Base-by-base conservation (phyloP, 148 eudicot genomes). In the Persicaria tinctoria region DNA sequence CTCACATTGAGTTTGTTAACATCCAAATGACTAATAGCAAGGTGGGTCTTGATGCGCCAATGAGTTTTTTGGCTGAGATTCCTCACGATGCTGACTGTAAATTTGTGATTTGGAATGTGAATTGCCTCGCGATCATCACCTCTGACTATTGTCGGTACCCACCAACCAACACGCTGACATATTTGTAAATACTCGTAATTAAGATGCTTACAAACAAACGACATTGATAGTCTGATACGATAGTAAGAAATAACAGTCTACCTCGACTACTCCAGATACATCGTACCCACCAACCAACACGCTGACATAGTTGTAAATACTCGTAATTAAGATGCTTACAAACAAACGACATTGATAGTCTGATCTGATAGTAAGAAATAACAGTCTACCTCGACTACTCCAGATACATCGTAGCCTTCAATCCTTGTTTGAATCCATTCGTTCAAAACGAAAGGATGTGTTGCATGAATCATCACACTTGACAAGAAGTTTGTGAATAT, bases 241-340 rank as follows among this genome's bases (percentile, higher is more conserved):
- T n/a, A n/a, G n/a, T n/a, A n/a, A n/a, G n/a, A n/a, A n/a, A n/a
- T n/a, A n/a, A n/a, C n/a, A n/a, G n/a, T n/a, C n/a, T n/a, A n/a
- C n/a, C n/a, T n/a, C n/a, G n/a, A n/a, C n/a, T n/a, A n/a, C n/a
- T n/a, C n/a, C n/a, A n/a, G n/a, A n/a, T n/a, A n/a, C n/a, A n/a
- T n/a, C n/a, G 98, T 68, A 97, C 89, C 97, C 97, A 93, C 98
- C 98, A 93, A 18, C 98, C 98, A 56, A 93, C 94, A 80, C 86
- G 97, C 98, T 93, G 87, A 75, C 75, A 50, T 8, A n/a, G 16
- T 1, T 8, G 20, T n/a, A 70, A 45, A 0, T 8, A 70, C 4
- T n/a, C 11, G 8, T 32, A 4, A 8, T 5, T 6, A 3, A 46
- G 53, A 46, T 14, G 2, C 41, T 17, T 41, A 53, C 57, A 53